Evolutionary conservation across 148 eudicot species (phyloP), one percentile per base, ranked within the genome.

Genomic region (Cornus suecica): DNA sequence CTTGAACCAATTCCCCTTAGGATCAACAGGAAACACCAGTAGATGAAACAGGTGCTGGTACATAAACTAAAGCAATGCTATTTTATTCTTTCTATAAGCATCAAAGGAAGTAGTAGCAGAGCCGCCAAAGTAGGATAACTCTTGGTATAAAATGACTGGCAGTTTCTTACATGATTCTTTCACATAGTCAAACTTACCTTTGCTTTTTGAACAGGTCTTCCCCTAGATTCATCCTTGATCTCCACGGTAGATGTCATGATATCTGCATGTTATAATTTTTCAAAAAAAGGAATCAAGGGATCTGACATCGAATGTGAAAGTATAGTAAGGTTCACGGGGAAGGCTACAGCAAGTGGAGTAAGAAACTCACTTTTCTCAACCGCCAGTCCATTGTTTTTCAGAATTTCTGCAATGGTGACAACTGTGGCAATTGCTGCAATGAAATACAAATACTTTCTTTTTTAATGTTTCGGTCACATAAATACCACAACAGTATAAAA

Each of bases 361-460:
- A 32, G 54, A 32, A 62, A 20, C 90, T 85, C 82, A 91, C 97
- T 91, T 75, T 89, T 91, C 78, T 91, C 97, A 65, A 89, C 93
- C 62, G 93, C 97, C 64, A 88, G 83, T 2, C 93, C 93, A 68
- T 88, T 86, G 70, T 91, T 91, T 74, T 91, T 91, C 63, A 91
- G 81, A 61, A 91, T 91, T 76, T 91, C 96, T 7, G 96, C 93
- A 45, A 89, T 79, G 2, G 85, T 88, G n/a, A 91, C 97, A 71
- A 91, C 93, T 0, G 97, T 91, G 10, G 97, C 89, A 80, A 91
- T 89, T 14, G 97, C 97, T 91, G 96, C 85, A 86, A 16, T 1
- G 20, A 18, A 14, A 72, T 14, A 54, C 0, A 24, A 23, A 32
- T 41, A 68, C 37, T 10, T 31, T 8, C 64, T 48, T 41, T 34